phyloP scores from a whole-genome alignment of 768 basidiomycete genomes.

The Pleurotus platypus region DNA sequence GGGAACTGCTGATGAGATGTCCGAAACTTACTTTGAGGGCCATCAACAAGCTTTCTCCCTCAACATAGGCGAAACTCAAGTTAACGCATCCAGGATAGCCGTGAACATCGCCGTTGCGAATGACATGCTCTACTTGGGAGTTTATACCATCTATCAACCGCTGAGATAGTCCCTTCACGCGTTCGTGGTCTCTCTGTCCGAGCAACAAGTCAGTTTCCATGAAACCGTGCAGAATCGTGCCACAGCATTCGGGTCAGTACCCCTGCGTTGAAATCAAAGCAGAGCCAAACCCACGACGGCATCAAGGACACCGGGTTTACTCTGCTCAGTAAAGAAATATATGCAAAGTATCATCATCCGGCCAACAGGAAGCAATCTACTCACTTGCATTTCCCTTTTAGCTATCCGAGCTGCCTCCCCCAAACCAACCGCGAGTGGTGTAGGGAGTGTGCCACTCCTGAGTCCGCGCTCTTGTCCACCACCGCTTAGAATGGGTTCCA shows the following conservation, averaged over 20 bases:
- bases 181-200: slow-evolving; percentile 72
- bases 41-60: slow-evolving; percentile 97
- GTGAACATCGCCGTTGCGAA: slow-evolving; percentile 87
- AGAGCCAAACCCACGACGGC: slow-evolving; percentile 35
- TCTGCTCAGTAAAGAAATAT: slow-evolving; percentile 16
- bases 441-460: slow-evolving; percentile 90
- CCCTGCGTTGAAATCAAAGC: slow-evolving; percentile 84
- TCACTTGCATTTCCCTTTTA: slow-evolving; percentile 87
- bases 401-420: slow-evolving; percentile 95
- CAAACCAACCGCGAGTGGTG: slow-evolving; percentile 84
- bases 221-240: neutral
- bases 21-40: slow-evolving; percentile 74
- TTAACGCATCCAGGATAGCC: slow-evolving; percentile 98
- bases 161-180: slow-evolving; percentile 71
- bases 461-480: slow-evolving; percentile 97
- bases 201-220: slow-evolving; percentile 17
- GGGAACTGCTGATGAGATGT: neutral
- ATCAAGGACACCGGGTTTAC: neutral
- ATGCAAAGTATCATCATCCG: slow-evolving; percentile 39
- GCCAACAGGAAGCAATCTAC: slow-evolving; percentile 29
- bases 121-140: slow-evolving; percentile 81
- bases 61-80: slow-evolving; percentile 93
- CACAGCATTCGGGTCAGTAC: slow-evolving; percentile 59
- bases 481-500: slow-evolving; percentile 93
- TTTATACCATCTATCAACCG: slow-evolving; percentile 82